phyloP scores from a whole-genome alignment of 306 rosid genomes.

The Hippophae tibetana region DNA sequence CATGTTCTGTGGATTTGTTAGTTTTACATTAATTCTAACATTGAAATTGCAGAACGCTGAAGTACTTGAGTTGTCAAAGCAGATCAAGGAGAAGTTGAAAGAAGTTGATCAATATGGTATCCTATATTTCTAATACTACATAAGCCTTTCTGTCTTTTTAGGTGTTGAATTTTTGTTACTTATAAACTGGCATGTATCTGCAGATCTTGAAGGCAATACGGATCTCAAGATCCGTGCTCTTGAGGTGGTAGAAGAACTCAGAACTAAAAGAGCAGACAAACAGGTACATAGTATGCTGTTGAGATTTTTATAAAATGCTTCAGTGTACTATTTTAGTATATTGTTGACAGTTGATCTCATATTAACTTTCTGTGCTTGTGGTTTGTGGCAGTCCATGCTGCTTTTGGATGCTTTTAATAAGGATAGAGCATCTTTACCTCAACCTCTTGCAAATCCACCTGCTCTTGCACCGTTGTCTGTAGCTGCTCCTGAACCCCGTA shows the following conservation, averaged over 20 bases:
- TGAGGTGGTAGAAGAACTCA: slow-evolving; percentile 88
- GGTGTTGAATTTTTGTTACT: neutral
- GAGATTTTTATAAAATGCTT: neutral
- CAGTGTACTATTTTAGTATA: slow-evolving; percentile 1
- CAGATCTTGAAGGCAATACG: slow-evolving; percentile 96
- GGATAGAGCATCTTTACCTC: slow-evolving; percentile 95
- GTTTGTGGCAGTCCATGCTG: slow-evolving; percentile 59
- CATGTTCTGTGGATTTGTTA: too few relatives aligned
- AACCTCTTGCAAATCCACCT: slow-evolving; percentile 81
- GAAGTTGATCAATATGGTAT: slow-evolving; percentile 89
- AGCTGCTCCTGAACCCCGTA: slow-evolving; percentile 75
- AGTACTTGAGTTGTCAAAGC: slow-evolving; percentile 64
- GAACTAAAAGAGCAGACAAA: slow-evolving; percentile 88
- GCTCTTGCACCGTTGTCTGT: slow-evolving; percentile 82
- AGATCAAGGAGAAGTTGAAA: slow-evolving; percentile 78
- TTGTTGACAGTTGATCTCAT: slow-evolving; percentile 5
- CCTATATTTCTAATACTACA: slow-evolving; percentile 4
- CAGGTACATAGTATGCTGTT: slow-evolving; percentile 37
- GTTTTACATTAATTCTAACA: slow-evolving; percentile 1
- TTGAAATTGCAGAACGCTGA: slow-evolving; percentile 53
- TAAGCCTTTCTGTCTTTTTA: neutral
- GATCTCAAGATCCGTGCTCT: slow-evolving; percentile 85
- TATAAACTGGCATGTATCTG: slow-evolving; percentile 4
- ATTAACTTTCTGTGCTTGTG: slow-evolving; percentile 10
- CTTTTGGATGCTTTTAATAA: slow-evolving; percentile 95